phyloP scores from a whole-genome alignment of 2,329 filamentous ascomycete genomes.

The Alternaria triticina region DNA sequence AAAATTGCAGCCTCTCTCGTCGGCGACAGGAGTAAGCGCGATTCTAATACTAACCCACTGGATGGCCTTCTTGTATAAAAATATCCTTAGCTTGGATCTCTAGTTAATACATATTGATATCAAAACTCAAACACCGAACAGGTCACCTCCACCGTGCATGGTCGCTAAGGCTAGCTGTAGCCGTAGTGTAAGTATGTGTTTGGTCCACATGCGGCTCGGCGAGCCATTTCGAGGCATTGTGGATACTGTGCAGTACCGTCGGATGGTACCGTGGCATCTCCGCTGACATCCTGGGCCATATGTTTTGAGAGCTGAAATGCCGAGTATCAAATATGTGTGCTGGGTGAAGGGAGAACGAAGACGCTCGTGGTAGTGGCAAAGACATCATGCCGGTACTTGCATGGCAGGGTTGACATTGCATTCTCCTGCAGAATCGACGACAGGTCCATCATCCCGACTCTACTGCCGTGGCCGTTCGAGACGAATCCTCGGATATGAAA shows the following conservation, averaged over 20 bases:
- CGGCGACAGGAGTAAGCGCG: slow-evolving; percentile 6
- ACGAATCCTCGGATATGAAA: background rate
- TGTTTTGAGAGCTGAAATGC: background rate
- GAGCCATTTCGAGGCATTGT: background rate
- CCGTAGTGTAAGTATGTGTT: background rate
- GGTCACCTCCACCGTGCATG: background rate
- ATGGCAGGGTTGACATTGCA: background rate
- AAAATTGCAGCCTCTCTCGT: slow-evolving; percentile 3
- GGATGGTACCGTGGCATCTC: slow-evolving; percentile 1
- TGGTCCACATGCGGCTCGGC: slow-evolving; percentile 1
- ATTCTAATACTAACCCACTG: slow-evolving; percentile 8
- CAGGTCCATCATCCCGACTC: background rate
- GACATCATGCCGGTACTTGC: background rate
- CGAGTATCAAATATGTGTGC: background rate
- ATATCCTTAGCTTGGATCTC: background rate
- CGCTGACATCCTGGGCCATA: background rate
- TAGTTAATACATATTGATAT: slow-evolving; percentile 6
- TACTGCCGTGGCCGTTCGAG: background rate
- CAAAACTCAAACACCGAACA: background rate
- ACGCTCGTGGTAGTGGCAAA: background rate
- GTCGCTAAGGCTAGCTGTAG: background rate
- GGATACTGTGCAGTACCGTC: background rate
- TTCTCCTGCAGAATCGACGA: background rate
- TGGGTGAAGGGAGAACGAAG: background rate
- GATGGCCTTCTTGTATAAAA: slow-evolving; percentile 5